Percentiles rank a stretch among this genome's conserved stretches.
Conservation (phyloP, 805 yeast species). For the Priceomyces melissophilus region DNA sequence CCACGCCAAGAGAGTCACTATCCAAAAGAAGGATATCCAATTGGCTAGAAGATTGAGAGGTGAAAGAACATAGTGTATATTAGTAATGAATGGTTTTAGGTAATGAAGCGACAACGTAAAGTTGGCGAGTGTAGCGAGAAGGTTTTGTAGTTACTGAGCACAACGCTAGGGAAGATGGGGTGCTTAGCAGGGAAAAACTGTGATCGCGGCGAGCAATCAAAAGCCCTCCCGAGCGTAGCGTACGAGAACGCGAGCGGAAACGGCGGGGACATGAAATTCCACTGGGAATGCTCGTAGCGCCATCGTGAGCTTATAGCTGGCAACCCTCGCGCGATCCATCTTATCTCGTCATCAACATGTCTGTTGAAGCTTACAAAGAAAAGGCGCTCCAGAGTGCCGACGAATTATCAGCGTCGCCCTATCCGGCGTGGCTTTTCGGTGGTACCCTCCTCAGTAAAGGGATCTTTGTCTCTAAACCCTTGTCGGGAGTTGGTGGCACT, state of each 20-base stretch:
- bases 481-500: slow-evolving; percentile 11
- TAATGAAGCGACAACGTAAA: background rate
- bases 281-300: background rate
- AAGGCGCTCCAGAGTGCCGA: slow-evolving; percentile 3
- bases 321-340: too few relatives aligned
- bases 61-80: slow-evolving; percentile 36
- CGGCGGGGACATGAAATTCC: background rate
- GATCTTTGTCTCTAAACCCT: slow-evolving; percentile 10
- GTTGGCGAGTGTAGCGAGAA: background rate
- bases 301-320: background rate
- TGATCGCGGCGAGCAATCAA: too few relatives aligned
- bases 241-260: too few relatives aligned
- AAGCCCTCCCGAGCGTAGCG: slow-evolving; percentile 2
- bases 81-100: slow-evolving; percentile 1
- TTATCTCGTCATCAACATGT: background rate
- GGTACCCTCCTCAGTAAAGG: slow-evolving; percentile 15
- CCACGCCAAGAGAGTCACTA: slow-evolving; percentile 48
- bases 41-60: slow-evolving; percentile 50
- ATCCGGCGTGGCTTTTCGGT: slow-evolving; percentile 19
- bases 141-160: background rate
- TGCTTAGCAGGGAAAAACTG: too few relatives aligned
- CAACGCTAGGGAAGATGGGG: too few relatives aligned
- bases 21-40: slow-evolving; percentile 47
- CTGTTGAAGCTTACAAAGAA: background rate
- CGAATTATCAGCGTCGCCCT: slow-evolving; percentile 13